A percentile compares a stretch with the other conserved stretches of the same genome.
phyloP scores from a whole-genome alignment of 2,329 filamentous ascomycete genomes.

The Parasarocladium wereldwijsianum region DNA sequence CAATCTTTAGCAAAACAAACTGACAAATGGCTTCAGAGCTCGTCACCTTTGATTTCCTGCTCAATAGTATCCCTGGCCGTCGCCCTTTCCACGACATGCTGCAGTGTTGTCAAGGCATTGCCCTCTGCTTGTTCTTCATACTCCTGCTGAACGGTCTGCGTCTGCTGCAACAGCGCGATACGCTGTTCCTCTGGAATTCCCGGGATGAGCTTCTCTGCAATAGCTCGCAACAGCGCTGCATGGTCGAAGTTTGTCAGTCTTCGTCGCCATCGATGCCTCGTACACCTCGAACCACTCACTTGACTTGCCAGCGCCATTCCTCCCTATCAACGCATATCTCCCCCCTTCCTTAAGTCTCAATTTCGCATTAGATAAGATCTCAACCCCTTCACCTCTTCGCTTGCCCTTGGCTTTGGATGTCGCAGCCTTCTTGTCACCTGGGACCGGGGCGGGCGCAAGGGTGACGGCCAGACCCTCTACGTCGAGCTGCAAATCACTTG shows the following conservation, averaged over 20 bases:
- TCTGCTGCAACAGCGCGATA: slow-evolving; percentile 58
- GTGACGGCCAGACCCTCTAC: background rate
- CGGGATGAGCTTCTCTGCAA: slow-evolving; percentile 65
- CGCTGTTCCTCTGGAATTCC: slow-evolving; percentile 54
- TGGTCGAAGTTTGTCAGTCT: background rate
- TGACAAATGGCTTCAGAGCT: background rate
- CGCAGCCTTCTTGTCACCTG: slow-evolving; percentile 15
- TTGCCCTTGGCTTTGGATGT: slow-evolving; percentile 36
- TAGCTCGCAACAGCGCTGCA: slow-evolving; percentile 54
- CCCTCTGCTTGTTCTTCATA: no score
- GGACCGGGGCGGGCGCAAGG: no score
- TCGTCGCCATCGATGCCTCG: background rate
- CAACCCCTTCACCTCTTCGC: slow-evolving; percentile 32
- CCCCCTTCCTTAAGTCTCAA: slow-evolving; percentile 58
- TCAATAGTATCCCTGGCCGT: slow-evolving; percentile 41
- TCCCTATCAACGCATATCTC: slow-evolving; percentile 64
- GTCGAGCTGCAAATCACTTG: background rate
- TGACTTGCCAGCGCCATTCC: slow-evolving; percentile 74
- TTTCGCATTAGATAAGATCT: slow-evolving; percentile 56
- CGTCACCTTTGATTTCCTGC: slow-evolving; percentile 43
- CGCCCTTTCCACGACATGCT: slow-evolving; percentile 51
- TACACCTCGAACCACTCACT: slow-evolving; percentile 30
- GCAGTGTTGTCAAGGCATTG: slow-evolving; percentile 38
- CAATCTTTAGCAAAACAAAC: background rate
- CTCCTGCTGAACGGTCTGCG: slow-evolving; percentile 13